Conservation (phyloP, 176 grass and related monocot genomes). For the Hsuehochloa calcarea region DNA sequence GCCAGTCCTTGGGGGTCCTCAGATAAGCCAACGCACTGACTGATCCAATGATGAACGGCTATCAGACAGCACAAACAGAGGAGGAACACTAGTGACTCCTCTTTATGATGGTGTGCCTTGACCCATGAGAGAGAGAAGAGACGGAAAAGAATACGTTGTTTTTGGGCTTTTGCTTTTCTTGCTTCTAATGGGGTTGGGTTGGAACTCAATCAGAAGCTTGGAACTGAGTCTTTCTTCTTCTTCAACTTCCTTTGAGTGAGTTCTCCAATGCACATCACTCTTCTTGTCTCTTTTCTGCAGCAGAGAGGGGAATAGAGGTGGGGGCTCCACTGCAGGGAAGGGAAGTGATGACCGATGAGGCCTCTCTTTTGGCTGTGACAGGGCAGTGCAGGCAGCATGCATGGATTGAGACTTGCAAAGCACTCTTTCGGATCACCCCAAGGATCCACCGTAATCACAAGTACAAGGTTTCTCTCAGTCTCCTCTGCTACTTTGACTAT, state of each 20-base stretch:
- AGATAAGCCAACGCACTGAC: slow-evolving; percentile 28
- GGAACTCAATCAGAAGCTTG: neutral
- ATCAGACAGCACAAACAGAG: neutral
- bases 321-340: neutral
- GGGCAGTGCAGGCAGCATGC: slow-evolving; percentile 20
- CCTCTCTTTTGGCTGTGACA: slow-evolving; percentile 27
- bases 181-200: neutral
- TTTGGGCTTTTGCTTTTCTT: no score
- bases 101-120: slow-evolving; percentile 33
- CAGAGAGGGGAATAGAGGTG: neutral
- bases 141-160: neutral
- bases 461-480: slow-evolving; percentile 5
- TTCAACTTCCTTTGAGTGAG: neutral
- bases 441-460: slow-evolving; percentile 20
- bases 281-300: slow-evolving; percentile 18
- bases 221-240: neutral
- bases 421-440: slow-evolving; percentile 22
- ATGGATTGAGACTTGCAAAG: slow-evolving; percentile 33
- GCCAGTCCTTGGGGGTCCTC: slow-evolving; percentile 16
- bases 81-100: slow-evolving; percentile 13
- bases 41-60: slow-evolving; percentile 1
- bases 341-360: slow-evolving; percentile 1
- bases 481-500: slow-evolving; percentile 33
- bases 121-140: neutral
- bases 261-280: neutral